These are phyloP conservation scores for Mycena epipterygia DNA, from an alignment of 768 basidiomycete genomes.

Conservation along the genomic window DNA sequence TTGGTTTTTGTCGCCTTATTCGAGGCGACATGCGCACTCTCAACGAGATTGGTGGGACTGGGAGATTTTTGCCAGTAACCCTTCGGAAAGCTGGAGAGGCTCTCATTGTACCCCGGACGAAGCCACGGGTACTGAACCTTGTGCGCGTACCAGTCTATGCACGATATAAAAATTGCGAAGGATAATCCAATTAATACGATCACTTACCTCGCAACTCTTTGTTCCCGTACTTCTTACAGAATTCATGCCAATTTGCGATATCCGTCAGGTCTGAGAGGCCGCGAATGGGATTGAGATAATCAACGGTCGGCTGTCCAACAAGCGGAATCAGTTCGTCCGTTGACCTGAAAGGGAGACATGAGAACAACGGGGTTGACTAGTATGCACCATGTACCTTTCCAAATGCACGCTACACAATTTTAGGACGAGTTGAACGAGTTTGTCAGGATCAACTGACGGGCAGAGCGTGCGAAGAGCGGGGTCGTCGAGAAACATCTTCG, in stretches of 20 bases:
- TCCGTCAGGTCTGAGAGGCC: neutral
- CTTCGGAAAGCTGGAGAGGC: constrained; percentile 1
- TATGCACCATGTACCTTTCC: neutral
- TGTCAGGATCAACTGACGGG: neutral
- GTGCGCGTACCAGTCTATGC: neutral
- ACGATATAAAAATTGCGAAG: neutral
- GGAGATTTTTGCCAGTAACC: constrained; percentile 5
- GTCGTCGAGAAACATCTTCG: neutral
- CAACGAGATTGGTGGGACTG: constrained; percentile 15
- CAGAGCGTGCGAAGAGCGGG: neutral
- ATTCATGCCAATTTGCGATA: neutral
- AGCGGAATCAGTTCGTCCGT: neutral
- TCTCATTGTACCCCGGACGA: neutral
- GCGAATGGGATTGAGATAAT: neutral
- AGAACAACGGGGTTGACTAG: too few species aligned
- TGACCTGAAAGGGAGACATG: neutral
- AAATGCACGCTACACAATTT: constrained; percentile 6
- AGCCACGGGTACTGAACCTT: constrained; percentile 4
- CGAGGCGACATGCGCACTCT: constrained; percentile 6
- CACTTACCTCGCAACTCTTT: neutral
- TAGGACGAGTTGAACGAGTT: neutral
- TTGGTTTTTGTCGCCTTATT: constrained; percentile 6
- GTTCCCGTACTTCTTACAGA: neutral
- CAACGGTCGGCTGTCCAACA: neutral
- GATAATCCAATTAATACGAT: neutral